Conservation (phyloP, 768 basidiomycete species). For the Serendipita sp. region DNA sequence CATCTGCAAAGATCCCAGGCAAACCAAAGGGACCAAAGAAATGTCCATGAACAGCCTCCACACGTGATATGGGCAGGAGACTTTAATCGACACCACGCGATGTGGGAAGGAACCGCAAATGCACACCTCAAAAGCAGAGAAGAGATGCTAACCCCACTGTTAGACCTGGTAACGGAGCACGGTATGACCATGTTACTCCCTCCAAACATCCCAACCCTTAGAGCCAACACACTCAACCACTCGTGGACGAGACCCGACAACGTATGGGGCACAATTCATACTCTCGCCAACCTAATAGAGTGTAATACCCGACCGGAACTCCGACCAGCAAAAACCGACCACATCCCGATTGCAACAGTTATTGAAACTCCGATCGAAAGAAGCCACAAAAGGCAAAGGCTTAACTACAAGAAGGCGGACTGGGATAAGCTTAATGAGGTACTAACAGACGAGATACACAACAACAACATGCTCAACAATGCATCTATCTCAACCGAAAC, state of each 20-base stretch:
- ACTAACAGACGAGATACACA: conserved; percentile 9
- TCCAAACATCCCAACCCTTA: conserved; percentile 21
- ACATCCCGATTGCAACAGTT: conserved; percentile 23
- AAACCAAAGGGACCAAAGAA: too few relatives aligned
- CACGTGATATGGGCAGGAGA: neutral
- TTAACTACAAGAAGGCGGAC: conserved; percentile 19
- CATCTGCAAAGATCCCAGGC: neutral
- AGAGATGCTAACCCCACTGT: conserved; percentile 20
- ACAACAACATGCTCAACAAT: neutral
- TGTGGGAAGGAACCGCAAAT: neutral
- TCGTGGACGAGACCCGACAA: conserved; percentile 26
- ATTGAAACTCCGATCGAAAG: conserved; percentile 12
- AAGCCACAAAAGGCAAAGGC: neutral
- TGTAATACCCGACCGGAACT: conserved; percentile 17
- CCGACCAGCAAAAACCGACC: conserved; percentile 22
- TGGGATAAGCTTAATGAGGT: conserved; percentile 20
- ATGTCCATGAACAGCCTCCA: neutral
- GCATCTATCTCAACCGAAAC: neutral
- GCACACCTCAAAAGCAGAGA: neutral
- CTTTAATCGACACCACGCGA: neutral
- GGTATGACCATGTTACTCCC: conserved; percentile 24
- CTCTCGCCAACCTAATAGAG: conserved; percentile 13
- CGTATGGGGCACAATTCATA: conserved; percentile 21
- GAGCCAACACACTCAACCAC: conserved; percentile 17
- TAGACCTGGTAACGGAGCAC: conserved; percentile 17